These are phyloP conservation scores for Cerioporus squamosus DNA, from an alignment of 1,284 basidiomycete genomes.

Conservation along the genomic window DNA sequence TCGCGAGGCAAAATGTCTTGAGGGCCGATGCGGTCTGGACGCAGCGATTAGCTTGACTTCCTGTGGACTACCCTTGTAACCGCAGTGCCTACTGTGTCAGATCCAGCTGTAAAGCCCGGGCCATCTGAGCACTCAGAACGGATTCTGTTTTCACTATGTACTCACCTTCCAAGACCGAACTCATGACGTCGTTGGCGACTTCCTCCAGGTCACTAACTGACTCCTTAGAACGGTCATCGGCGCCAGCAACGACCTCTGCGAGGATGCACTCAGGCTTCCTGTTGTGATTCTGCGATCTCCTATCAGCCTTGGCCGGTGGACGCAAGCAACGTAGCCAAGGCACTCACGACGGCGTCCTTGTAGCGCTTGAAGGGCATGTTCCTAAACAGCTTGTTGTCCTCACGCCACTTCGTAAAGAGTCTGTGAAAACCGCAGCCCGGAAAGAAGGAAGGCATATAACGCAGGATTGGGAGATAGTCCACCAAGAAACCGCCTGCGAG, in stretches of 20 bases:
- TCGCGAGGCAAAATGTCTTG: slow-evolving; percentile 23
- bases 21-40: slow-evolving; percentile 28
- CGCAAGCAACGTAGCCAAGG: background rate
- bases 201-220: background rate
- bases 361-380: background rate
- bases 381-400: background rate
- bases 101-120: background rate
- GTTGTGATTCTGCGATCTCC: too few species aligned
- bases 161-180: slow-evolving; percentile 4
- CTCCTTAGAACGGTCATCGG: background rate
- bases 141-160: background rate
- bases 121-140: background rate
- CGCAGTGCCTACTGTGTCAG: slow-evolving; percentile 23
- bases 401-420: slow-evolving; percentile 3
- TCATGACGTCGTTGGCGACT: background rate
- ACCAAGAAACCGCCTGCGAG: slow-evolving; percentile 8
- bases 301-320: too few species aligned
- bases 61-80: background rate
- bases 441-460: slow-evolving; percentile 15
- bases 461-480: slow-evolving; percentile 14
- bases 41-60: background rate
- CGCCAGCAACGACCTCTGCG: too few species aligned
- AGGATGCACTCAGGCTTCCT: too few species aligned
- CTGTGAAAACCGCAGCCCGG: slow-evolving; percentile 15
- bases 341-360: background rate